phyloP scores from a whole-genome alignment of 345 rosid species.

The Corchorus olitorius region DNA sequence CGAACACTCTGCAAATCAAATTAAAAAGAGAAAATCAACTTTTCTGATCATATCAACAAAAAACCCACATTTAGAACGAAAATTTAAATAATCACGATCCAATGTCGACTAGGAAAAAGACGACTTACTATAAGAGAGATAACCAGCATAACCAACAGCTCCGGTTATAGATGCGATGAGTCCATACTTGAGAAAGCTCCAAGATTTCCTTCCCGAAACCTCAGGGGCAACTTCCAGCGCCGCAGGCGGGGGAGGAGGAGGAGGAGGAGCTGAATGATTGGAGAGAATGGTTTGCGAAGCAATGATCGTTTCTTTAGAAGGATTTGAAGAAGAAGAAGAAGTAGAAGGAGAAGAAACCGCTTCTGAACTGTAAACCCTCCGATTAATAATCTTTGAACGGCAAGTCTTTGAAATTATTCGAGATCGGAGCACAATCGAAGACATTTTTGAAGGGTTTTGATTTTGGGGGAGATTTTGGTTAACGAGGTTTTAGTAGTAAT shows the following conservation, averaged over 20 bases:
- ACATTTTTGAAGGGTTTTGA: constrained; percentile 39
- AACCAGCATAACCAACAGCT: constrained; percentile 55
- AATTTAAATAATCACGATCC: background rate
- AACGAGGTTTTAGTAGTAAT: background rate
- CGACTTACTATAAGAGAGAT: constrained; percentile 63
- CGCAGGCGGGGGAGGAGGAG: constrained; percentile 33
- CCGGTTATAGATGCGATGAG: constrained; percentile 59
- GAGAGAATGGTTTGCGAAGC: constrained; percentile 52
- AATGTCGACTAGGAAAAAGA: background rate
- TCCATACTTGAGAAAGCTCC: constrained; percentile 60
- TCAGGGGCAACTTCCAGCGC: constrained; percentile 31
- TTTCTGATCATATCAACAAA: background rate
- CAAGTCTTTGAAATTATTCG: constrained; percentile 35
- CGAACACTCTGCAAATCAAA: constrained; percentile 57
- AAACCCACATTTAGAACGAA: background rate
- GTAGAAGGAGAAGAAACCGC: constrained; percentile 36
- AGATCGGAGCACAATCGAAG: constrained; percentile 51
- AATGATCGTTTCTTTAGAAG: constrained; percentile 41
- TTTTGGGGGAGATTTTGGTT: background rate
- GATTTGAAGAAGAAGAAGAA: constrained; percentile 38
- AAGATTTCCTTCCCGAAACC: constrained; percentile 42
- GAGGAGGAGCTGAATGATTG: constrained; percentile 41
- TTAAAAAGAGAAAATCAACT: background rate
- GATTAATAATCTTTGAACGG: constrained; percentile 5
- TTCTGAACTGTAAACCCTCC: constrained; percentile 41